Conservation (phyloP, 768 basidiomycete genomes). For the Lentinus tigrinus region DNA sequence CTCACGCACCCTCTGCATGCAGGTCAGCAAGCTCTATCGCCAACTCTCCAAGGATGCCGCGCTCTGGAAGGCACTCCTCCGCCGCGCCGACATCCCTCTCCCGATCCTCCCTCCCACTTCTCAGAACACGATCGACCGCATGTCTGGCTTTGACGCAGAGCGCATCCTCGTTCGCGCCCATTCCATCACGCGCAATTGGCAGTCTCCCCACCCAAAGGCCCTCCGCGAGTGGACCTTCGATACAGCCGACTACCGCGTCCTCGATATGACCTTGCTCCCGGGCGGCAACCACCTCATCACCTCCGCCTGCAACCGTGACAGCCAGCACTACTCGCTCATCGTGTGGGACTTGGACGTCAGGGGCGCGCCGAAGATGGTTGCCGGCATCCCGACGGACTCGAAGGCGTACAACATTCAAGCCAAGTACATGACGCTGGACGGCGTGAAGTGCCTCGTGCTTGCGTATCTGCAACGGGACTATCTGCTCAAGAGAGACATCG, state of each 20-base stretch:
- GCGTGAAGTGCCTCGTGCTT: constrained; percentile 48
- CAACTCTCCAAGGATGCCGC: constrained; percentile 66
- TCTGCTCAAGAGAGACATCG: constrained; percentile 5
- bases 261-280: constrained; percentile 58
- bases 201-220: constrained; percentile 36
- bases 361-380: constrained; percentile 38
- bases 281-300: constrained; percentile 70
- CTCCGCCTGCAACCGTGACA: constrained; percentile 50
- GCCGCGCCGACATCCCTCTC: constrained; percentile 51
- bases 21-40: constrained; percentile 63
- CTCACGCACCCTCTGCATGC: too few relatives aligned
- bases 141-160: constrained; percentile 46
- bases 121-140: constrained; percentile 35
- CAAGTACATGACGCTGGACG: constrained; percentile 51
- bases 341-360: constrained; percentile 56
- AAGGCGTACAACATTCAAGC: constrained; percentile 61
- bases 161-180: constrained; percentile 59
- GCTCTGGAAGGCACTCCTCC: constrained; percentile 68
- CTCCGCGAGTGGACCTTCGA: constrained; percentile 26
- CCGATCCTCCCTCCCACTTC: constrained; percentile 62
- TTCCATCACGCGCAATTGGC: constrained; percentile 62
- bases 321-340: constrained; percentile 46
- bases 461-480: constrained; percentile 46
- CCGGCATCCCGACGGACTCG: constrained; percentile 44
- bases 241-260: constrained; percentile 34